Base-by-base conservation (phyloP, 208 protist species). In the Novymonas esmeraldas region DNA sequence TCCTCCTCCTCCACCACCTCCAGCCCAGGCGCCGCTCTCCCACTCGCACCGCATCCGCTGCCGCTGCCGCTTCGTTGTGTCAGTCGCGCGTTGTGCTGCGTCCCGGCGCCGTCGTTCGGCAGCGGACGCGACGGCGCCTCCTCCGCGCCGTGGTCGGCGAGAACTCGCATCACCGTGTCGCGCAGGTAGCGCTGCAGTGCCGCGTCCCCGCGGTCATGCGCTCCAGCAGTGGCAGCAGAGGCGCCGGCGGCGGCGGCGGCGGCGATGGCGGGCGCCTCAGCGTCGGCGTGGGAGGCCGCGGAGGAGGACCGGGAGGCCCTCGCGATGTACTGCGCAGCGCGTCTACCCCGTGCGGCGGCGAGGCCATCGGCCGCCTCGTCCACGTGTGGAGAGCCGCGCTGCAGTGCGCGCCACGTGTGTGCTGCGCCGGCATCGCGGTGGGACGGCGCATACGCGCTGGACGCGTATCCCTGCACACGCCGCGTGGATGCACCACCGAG, bases 91-190 rank as follows among this genome's bases (percentile, higher is more conserved):
- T n/a, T n/a, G n/a, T n/a, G n/a, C n/a, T n/a, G n/a, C n/a, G n/a
- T n/a, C n/a, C n/a, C n/a, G n/a, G n/a, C n/a, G n/a, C n/a, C n/a
- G n/a, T n/a, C n/a, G n/a, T n/a, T n/a, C n/a, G n/a, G n/a, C n/a
- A n/a, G 24, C 22, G 0, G 22, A 45, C 41, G 64, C 10, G 7
- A 52, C 0, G 41, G 29, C 5, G 9, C 18, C 26, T 10, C 28
- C 9, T 50, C 26, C 3, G 24, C 11, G 10, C 20, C 55, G 18
- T 72, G 48, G 16, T 24, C 18, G 3, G 49, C 49, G 46, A 74
- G 45, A 20, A 74, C 59, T 26, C 67, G 59, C 60, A 68, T 51
- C 52, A 74, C 69, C 26, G 54, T 74, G 34, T 74, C 69, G n/a
- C 44, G 48, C 31, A 74, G 44, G 33, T 74, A 74, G 28, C 57